Evolutionary conservation across 495 filamentous ascomycete genomes (phyloP).

Genomic region (Xylaria bambusicola): DNA sequence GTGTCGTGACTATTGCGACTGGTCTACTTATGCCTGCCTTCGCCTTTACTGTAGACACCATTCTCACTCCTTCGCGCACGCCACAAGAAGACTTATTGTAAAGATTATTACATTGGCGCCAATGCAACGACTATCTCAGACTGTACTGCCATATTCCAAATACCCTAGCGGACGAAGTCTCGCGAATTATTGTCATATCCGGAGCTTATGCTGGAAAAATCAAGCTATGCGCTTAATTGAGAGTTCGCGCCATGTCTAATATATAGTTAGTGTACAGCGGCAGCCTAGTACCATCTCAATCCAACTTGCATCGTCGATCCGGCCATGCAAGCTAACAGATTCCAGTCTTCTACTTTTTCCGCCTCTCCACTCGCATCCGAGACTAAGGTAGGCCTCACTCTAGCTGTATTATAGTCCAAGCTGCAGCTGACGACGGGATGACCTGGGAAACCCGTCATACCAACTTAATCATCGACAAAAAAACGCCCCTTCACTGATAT

Average conservation of each 20-base stretch:
- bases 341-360: neutral
- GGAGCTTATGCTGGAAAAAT: too few species aligned
- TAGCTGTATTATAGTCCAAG: too few species aligned
- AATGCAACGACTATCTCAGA: too few species aligned
- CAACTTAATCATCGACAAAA: neutral
- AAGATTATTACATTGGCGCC: too few species aligned
- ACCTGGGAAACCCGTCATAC: slow-evolving; percentile 2
- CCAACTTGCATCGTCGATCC: slow-evolving; percentile 19
- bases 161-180: too few species aligned
- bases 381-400: neutral
- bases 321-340: neutral
- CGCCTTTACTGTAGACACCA: neutral
- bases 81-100: too few species aligned
- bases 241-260: neutral
- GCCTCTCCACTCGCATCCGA: slow-evolving; percentile 3
- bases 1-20: too few species aligned
- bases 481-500: neutral
- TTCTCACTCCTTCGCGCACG: neutral
- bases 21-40: too few species aligned
- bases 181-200: too few species aligned
- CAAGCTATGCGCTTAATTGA: too few species aligned
- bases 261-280: neutral
- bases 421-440: slow-evolving; percentile 6
- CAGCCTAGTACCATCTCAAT: slow-evolving; percentile 15
- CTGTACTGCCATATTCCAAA: too few species aligned